Base-by-base conservation (phyloP, 768 basidiomycete genomes). In the Hygrocybe coccinea region DNA sequence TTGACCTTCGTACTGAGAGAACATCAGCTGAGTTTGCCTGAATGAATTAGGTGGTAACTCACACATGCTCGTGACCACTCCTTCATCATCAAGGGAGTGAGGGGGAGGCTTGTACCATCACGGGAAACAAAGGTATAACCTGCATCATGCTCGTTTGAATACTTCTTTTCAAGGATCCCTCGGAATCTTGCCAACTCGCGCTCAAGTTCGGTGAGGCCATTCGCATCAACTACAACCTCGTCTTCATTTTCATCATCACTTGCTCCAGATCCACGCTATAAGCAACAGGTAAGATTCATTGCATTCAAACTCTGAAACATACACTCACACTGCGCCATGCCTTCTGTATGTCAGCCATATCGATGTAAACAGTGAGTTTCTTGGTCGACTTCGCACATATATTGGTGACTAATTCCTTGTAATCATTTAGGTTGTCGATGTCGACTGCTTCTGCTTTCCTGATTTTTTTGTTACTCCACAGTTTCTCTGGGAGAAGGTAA, bases 401-500 rank as follows among this genome's bases (percentile, higher is more conserved):
- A 22, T 56, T 41, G 17, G 29, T 17, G 3, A 55, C 58, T 5
- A 64, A 17, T 11, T 59, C 49, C 34, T 56, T 21, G 47, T 56
- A 64, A 19, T 64, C 60, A 24, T 35, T 9, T 14, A 59, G 36
- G 15, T 51, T 50, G 12, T 64, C 56, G 19, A 64, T 35, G 46
- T 64, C 56, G 15, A 64, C 37, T 4, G 63, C 58, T 50, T 63
- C 58, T n/a, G 56, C 57, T 61, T 64, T 62, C 7, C 63, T 64
- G 41, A 51, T 15, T 41, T 15, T 41, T 21, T 12, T 12, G 24
- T 12, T 25, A 21, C 14, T 47, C 45, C 5, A 21, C 17, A 12
- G 21, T 21, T 15, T 12, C 24, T 12, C 14, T 15, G 24, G 12
- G 21, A 14, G 14, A 21, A 47, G 24, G 21, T 25, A 47, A 47